Evolutionary conservation across 805 yeast genomes (phyloP).

Genomic region (Candida nanaspora): DNA sequence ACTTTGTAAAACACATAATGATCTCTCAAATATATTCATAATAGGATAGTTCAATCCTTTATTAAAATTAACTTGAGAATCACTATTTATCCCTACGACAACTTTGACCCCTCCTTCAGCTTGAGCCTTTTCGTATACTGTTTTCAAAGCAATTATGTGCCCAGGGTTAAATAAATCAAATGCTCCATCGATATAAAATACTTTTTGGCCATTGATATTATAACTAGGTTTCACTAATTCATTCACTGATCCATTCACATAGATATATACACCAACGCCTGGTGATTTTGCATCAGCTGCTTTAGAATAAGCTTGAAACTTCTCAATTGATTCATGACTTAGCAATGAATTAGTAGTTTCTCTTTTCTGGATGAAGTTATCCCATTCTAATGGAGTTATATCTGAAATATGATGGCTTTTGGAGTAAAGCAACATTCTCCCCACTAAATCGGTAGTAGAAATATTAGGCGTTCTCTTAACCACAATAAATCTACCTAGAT

Average conservation of each 20-base stretch:
- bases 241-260: slow-evolving; percentile 22
- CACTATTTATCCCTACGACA: slow-evolving; percentile 64
- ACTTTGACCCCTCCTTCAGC: slow-evolving; percentile 20
- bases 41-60: slow-evolving; percentile 69
- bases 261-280: slow-evolving; percentile 51
- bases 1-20: slow-evolving; percentile 85
- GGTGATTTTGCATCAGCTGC: slow-evolving; percentile 51
- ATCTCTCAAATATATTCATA: slow-evolving; percentile 82
- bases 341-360: slow-evolving; percentile 14
- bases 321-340: slow-evolving; percentile 28
- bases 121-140: slow-evolving; percentile 34
- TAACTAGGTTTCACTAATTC: slow-evolving; percentile 29
- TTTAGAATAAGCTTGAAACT: slow-evolving; percentile 51
- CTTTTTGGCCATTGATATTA: slow-evolving; percentile 10
- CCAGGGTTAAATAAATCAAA: slow-evolving; percentile 94
- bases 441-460: slow-evolving; percentile 91
- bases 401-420: slow-evolving; percentile 48
- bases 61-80: slow-evolving; percentile 42
- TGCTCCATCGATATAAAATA: slow-evolving; percentile 68
- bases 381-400: slow-evolving; percentile 21
- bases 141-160: slow-evolving; percentile 67
- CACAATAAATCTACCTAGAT: slow-evolving; percentile 77
- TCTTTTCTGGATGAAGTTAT: not conserved
- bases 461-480: slow-evolving; percentile 93
- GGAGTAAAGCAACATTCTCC: slow-evolving; percentile 66